These are phyloP conservation scores for Gonium pectorale DNA, from an alignment of 139 green algal species.

Conservation along the genomic window DNA sequence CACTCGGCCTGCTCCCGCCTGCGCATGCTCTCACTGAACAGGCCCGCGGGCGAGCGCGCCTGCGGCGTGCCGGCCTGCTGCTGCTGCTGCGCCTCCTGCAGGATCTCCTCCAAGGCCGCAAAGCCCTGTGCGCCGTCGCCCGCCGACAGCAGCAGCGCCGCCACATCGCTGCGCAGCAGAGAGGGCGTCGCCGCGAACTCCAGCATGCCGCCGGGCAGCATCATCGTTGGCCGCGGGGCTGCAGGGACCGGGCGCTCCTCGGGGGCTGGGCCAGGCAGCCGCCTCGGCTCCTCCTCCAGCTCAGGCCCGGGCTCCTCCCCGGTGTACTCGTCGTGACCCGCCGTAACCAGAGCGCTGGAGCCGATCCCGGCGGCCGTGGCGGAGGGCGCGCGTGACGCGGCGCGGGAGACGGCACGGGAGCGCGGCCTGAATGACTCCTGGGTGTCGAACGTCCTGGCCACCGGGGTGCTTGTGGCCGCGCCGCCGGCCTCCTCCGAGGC, in stretches of 20 bases:
- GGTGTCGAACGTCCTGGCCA: no score
- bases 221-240: background rate
- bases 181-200: constrained; percentile 11
- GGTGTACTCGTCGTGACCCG: no score
- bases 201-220: constrained; percentile 15
- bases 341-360: no score
- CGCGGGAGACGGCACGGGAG: no score
- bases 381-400: no score
- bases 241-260: background rate
- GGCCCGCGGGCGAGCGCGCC: constrained; percentile 14
- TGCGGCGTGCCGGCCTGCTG: background rate
- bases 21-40: constrained; percentile 25
- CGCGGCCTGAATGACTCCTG: background rate
- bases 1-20: background rate
- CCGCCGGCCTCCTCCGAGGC: no score
- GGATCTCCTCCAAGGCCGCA: background rate
- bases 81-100: background rate
- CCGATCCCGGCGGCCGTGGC: no score
- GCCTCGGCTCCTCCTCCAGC: background rate
- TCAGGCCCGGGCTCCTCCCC: no score
- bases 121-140: background rate
- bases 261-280: background rate
- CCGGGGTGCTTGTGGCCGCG: no score
- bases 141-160: background rate
- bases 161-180: constrained; percentile 26